Evolutionary conservation across 768 basidiomycete species (phyloP).

Genomic region (Tricholoma sp.): DNA sequence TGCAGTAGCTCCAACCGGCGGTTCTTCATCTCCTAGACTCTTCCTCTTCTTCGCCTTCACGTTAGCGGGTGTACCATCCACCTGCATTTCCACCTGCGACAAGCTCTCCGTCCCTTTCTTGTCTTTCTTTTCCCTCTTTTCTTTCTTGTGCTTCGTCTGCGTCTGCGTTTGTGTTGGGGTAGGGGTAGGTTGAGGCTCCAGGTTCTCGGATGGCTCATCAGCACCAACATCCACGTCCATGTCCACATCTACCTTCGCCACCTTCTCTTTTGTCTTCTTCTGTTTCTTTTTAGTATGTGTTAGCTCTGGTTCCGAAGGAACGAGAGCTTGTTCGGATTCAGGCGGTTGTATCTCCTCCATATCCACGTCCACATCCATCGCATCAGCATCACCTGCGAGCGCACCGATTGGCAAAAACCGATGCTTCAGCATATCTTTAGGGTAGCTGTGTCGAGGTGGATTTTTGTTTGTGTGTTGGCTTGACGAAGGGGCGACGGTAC

Average conservation of each 20-base stretch:
- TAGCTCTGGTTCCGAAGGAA: background rate
- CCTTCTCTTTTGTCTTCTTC: conserved; percentile 12
- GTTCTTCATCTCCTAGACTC: background rate
- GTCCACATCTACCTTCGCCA: conserved; percentile 11
- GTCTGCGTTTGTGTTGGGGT: background rate
- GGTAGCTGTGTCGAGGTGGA: conserved; percentile 52
- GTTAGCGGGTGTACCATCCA: conserved; percentile 17
- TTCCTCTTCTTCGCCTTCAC: conserved; percentile 45
- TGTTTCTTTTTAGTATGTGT: background rate
- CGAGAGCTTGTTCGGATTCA: background rate
- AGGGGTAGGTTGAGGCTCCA: background rate
- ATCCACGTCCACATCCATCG: conserved; percentile 15
- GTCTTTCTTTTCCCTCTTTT: conserved; percentile 44
- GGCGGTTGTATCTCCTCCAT: background rate
- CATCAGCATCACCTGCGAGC: conserved; percentile 19
- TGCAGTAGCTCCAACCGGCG: background rate
- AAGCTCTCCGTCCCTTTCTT: conserved; percentile 25
- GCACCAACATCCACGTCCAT: background rate
- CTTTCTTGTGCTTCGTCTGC: conserved; percentile 19
- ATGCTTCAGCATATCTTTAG: conserved; percentile 58
- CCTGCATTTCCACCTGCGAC: conserved; percentile 19
- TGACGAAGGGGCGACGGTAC: conserved; percentile 10
- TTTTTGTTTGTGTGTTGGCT: conserved; percentile 33
- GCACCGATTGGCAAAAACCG: conserved; percentile 61
- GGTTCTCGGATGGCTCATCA: background rate